Evolutionary conservation across 257 asterid genomes (phyloP), one percentile per base, ranked within the genome.

Genomic region (Nyctanthes arbortristis): DNA sequence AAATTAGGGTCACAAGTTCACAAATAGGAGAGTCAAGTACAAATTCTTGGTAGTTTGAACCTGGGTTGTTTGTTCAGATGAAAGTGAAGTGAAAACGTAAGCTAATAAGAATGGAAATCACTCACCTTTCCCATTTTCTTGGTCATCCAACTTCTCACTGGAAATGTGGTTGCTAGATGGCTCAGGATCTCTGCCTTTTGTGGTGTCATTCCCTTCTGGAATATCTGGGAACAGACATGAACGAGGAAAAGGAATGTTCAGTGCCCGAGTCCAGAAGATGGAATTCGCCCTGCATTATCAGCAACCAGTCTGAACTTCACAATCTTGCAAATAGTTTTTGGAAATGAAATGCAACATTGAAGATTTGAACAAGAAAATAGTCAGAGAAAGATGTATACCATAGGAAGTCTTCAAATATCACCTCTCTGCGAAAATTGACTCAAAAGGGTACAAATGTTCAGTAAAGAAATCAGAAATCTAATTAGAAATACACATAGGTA

Each of bases 201-300:
- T 20, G 22, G 34, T 69, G 32, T 61, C 85, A 74, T 70, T 79
- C 72, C 76, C 89, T 64, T 65, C 82, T 74, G 72, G 76, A 73
- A 39, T 58, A 66, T 59, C 65, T 69, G 80, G 88, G 69, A 83
- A 82, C 43, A 84, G 78, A 75, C 78, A 85, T 34, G 89, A 79
- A 28, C 55, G 78, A 5, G 96, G 96, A 61, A 89, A 67, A 33
- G 99, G 99, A 78, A 93, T 91, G 77, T 83, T 93, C 59, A 89
- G 84, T 27, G 99, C 99, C 61, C 99, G 89, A 73, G 93, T 86
- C 99, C 99, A 93, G 79, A 93, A 93, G 67, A 93, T 76, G 67
- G 99, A 93, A 79, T 91, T 91, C 63, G 97, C 99, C 99, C 99
- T 93, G n/a, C n/a, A n/a, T n/a, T n/a, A 78, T 80, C 66, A 80